Percentiles rank a stretch among this genome's conserved stretches.
Conservation (phyloP, 306 rosid species). For the Cicer judaicum region DNA sequence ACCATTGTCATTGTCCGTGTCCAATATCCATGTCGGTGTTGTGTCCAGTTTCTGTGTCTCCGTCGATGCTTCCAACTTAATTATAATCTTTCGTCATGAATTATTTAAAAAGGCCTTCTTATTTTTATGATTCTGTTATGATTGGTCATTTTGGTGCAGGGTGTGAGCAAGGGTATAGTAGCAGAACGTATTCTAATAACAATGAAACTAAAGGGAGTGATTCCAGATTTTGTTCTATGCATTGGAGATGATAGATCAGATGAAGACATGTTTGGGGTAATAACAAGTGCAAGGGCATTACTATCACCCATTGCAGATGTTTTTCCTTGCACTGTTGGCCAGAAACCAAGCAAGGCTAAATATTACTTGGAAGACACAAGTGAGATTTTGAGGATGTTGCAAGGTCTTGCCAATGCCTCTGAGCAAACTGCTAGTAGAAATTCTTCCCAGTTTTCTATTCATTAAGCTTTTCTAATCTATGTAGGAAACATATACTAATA, state of each 20-base stretch:
- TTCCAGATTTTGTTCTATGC: slow-evolving; percentile 56
- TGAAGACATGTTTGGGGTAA: slow-evolving; percentile 55
- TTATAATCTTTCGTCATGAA: not conserved
- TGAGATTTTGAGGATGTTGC: slow-evolving; percentile 87
- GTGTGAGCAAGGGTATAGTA: slow-evolving; percentile 51
- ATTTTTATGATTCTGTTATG: slow-evolving; percentile 7
- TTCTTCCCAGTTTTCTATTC: slow-evolving; percentile 45
- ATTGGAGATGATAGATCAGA: slow-evolving; percentile 55
- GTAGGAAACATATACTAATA: slow-evolving; percentile 21
- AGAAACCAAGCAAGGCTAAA: slow-evolving; percentile 55
- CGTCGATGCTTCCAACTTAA: not conserved
- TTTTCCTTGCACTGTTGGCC: slow-evolving; percentile 53
- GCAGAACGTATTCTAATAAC: slow-evolving; percentile 49
- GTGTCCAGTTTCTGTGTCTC: too few relatives aligned
- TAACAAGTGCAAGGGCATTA: slow-evolving; percentile 41
- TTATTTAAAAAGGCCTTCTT: not conserved
- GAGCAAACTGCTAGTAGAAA: slow-evolving; percentile 54
- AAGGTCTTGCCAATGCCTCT: slow-evolving; percentile 76
- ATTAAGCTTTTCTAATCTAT: slow-evolving; percentile 42
- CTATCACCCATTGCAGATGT: slow-evolving; percentile 49
- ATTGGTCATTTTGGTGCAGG: slow-evolving; percentile 41
- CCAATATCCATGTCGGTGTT: too few relatives aligned
- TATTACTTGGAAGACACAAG: slow-evolving; percentile 69
- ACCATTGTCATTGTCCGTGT: too few relatives aligned
- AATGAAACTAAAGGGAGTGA: slow-evolving; percentile 52